These are phyloP conservation scores for Turritis glabra DNA, from an alignment of 345 rosid species.

Conservation along the genomic window DNA sequence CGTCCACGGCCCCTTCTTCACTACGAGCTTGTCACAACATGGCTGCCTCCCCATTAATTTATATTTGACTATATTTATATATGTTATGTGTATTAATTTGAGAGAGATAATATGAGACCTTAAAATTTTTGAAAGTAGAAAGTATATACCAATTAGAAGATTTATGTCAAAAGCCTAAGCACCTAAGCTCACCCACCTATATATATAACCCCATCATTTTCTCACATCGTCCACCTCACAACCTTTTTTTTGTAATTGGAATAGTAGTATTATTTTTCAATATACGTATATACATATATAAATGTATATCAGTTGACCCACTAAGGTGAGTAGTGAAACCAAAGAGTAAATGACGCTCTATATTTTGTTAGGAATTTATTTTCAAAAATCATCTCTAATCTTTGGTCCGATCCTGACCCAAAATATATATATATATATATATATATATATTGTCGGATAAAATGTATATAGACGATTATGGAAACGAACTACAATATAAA, in stretches of 20 bases:
- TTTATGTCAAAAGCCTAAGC: constrained; percentile 13
- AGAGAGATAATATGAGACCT: not conserved
- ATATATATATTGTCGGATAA: no score
- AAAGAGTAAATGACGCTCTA: constrained; percentile 3
- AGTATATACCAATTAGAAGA: not conserved
- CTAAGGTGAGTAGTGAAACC: not conserved
- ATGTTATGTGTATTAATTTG: not conserved
- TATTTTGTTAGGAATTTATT: not conserved
- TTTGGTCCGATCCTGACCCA: not conserved
- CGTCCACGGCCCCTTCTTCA: constrained; percentile 76
- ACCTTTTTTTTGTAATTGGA: not conserved
- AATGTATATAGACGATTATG: not conserved
- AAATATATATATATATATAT: no score
- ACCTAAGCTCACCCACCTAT: constrained; percentile 26
- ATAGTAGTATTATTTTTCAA: not conserved
- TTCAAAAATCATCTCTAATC: not conserved
- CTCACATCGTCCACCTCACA: not conserved
- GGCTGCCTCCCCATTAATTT: constrained; percentile 45
- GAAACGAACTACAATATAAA: not conserved
- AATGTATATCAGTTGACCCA: not conserved
- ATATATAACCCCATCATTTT: constrained; percentile 7
- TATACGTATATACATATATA: not conserved
- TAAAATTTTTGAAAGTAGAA: not conserved
- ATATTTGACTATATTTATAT: not conserved
- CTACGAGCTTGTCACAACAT: constrained; percentile 62